Percentiles rank a stretch among this genome's conserved stretches.
phyloP scores from a whole-genome alignment of 805 yeast genomes.

The Lipomyces kockii region DNA sequence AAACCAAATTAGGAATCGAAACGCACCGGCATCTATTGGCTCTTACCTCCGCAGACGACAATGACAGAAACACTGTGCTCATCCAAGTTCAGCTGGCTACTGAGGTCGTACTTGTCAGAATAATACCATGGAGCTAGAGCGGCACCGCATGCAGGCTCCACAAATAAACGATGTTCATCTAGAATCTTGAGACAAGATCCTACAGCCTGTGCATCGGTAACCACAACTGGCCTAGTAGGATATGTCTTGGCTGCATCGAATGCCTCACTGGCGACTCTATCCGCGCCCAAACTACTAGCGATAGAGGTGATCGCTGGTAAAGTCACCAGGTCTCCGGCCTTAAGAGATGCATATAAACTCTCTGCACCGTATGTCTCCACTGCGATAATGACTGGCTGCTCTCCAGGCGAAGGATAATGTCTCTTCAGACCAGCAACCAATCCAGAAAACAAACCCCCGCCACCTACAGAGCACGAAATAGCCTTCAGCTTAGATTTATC shows the following conservation, averaged over 20 bases:
- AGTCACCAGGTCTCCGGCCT: conserved; percentile 51
- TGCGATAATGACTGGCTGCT: conserved; percentile 48
- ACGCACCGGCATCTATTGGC: neutral
- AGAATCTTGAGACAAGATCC: conserved; percentile 57
- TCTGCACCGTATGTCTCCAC: conserved; percentile 70
- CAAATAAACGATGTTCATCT: conserved; percentile 55
- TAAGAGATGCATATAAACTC: conserved; percentile 58
- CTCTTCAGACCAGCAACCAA: conserved; percentile 81
- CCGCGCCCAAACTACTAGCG: conserved; percentile 69
- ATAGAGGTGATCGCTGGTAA: conserved; percentile 54
- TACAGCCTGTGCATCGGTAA: conserved; percentile 62
- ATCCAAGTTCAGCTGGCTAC: neutral
- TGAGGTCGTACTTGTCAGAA: neutral
- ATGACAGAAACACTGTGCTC: conserved; percentile 20
- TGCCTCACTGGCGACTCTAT: conserved; percentile 57
- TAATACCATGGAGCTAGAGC: conserved; percentile 54
- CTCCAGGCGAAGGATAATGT: conserved; percentile 43
- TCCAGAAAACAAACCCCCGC: conserved; percentile 94
- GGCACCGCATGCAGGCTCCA: conserved; percentile 79
- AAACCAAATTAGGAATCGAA: neutral
- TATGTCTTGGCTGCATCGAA: conserved; percentile 52
- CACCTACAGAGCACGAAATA: conserved; percentile 90
- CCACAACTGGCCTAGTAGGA: conserved; percentile 51
- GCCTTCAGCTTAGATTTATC: conserved; percentile 62
- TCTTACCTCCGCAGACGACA: conserved; percentile 31